phyloP scores from a whole-genome alignment of 257 asterid species.

The Mitragyna speciosa region DNA sequence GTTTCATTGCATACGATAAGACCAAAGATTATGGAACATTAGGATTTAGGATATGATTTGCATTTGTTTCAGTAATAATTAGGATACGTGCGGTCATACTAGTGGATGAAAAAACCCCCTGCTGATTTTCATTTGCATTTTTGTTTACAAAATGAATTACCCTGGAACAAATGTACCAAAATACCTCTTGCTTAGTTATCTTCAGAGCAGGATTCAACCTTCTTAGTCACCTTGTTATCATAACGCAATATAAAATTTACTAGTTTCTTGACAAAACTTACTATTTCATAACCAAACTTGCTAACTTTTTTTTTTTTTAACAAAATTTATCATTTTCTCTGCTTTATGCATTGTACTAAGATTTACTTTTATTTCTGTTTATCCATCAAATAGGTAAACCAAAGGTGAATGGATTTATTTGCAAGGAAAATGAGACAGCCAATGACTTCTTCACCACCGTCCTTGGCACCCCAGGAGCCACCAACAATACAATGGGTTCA shows the following conservation, averaged over 20 bases:
- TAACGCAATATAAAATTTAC: too few relatives aligned
- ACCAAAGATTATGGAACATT: not conserved
- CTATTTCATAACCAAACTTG: too few relatives aligned
- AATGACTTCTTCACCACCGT: constrained; percentile 57
- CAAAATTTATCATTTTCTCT: too few relatives aligned
- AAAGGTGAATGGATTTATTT: constrained; percentile 56
- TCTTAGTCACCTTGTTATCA: too few relatives aligned
- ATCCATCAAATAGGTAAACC: constrained; percentile 23
- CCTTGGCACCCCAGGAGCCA: constrained; percentile 52
- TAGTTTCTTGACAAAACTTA: too few relatives aligned
- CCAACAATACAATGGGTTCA: constrained; percentile 67
- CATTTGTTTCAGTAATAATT: too few relatives aligned
- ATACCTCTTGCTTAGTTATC: not conserved
- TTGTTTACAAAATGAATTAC: not conserved
- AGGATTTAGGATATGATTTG: too few relatives aligned
- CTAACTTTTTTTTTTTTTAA: not conserved
- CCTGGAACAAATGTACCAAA: not conserved
- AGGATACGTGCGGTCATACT: too few relatives aligned
- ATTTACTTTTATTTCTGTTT: not conserved
- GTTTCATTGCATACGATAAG: not conserved
- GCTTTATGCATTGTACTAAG: not conserved
- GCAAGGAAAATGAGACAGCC: constrained; percentile 58
- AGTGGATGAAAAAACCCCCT: too few relatives aligned
- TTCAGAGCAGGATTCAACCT: not conserved
- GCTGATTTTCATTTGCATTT: too few relatives aligned